Evolutionary conservation across 345 rosid genomes (phyloP).

Genomic region (Lenwebbia sp.): DNA sequence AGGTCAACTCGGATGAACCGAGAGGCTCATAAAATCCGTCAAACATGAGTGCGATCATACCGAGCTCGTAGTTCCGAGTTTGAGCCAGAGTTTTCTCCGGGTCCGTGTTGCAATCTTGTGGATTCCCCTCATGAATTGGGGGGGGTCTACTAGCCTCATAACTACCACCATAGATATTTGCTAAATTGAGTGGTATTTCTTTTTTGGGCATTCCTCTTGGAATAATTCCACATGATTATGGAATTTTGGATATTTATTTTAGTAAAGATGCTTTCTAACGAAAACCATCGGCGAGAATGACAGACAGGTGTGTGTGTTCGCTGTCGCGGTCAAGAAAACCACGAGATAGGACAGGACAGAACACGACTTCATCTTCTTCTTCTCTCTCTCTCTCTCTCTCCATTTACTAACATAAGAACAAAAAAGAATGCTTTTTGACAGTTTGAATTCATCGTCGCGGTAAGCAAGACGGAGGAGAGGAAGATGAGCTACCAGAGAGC

Average conservation of each 20-base stretch:
- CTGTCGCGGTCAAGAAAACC: neutral
- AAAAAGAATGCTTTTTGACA: neutral
- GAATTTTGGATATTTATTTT: neutral
- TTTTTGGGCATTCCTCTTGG: rapidly evolving
- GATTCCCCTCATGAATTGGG: too few relatives aligned
- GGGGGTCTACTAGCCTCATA: too few relatives aligned
- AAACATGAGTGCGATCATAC: neutral
- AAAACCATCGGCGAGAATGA: neutral
- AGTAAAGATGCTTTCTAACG: neutral
- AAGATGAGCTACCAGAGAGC: slow-evolving; percentile 54
- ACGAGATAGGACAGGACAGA: neutral
- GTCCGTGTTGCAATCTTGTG: too few relatives aligned
- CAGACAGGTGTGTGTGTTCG: neutral
- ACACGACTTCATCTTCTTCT: neutral
- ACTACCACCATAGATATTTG: too few relatives aligned
- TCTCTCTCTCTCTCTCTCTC: neutral
- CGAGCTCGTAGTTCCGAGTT: too few relatives aligned
- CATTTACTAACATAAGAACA: neutral
- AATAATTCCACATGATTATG: neutral
- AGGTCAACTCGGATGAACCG: neutral
- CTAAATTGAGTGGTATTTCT: neutral
- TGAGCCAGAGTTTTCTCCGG: too few relatives aligned
- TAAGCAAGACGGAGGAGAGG: neutral
- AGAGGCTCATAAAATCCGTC: neutral
- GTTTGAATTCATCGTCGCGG: neutral